Evolutionary conservation across 2,329 filamentous ascomycete species (phyloP).

Genomic region (Xylaria sp.): DNA sequence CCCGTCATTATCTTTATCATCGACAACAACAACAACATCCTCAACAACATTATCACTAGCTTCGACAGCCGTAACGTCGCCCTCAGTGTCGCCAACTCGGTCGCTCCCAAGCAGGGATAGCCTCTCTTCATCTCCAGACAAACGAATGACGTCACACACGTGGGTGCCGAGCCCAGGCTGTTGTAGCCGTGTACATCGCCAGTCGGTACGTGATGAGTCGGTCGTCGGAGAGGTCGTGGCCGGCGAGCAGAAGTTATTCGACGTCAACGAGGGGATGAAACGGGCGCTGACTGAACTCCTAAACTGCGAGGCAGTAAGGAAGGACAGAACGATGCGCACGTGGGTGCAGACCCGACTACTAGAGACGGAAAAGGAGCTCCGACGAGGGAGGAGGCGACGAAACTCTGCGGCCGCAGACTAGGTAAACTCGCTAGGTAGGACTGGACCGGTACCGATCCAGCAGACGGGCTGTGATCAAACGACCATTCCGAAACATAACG

Average conservation of each 20-base stretch:
- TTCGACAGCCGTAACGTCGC: slow-evolving; percentile 57
- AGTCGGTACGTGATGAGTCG: slow-evolving; percentile 59
- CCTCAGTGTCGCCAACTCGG: slow-evolving; percentile 69
- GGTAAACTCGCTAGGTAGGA: slow-evolving; percentile 37
- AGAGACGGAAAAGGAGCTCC: slow-evolving; percentile 69
- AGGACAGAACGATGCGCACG: slow-evolving; percentile 62
- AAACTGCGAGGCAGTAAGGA: slow-evolving; percentile 66
- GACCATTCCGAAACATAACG: neutral
- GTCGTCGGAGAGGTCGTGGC: slow-evolving; percentile 60
- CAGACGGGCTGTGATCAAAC: neutral
- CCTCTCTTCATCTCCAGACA: slow-evolving; percentile 50
- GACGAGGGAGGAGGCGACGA: slow-evolving; percentile 62
- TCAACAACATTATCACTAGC: slow-evolving; percentile 22
- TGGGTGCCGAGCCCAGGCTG: slow-evolving; percentile 36
- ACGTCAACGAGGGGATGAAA: slow-evolving; percentile 71
- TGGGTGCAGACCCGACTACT: slow-evolving; percentile 69
- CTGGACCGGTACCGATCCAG: neutral
- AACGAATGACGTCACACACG: slow-evolving; percentile 40
- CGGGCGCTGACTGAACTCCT: slow-evolving; percentile 69
- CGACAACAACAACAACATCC: neutral
- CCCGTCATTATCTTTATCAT: slow-evolving; percentile 47
- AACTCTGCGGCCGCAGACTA: slow-evolving; percentile 50
- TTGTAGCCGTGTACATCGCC: slow-evolving; percentile 36
- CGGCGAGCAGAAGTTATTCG: slow-evolving; percentile 64
- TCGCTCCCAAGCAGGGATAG: slow-evolving; percentile 60